phyloP scores from a whole-genome alignment of 805 yeast genomes.

The Saccharomycopsis fermentans region DNA sequence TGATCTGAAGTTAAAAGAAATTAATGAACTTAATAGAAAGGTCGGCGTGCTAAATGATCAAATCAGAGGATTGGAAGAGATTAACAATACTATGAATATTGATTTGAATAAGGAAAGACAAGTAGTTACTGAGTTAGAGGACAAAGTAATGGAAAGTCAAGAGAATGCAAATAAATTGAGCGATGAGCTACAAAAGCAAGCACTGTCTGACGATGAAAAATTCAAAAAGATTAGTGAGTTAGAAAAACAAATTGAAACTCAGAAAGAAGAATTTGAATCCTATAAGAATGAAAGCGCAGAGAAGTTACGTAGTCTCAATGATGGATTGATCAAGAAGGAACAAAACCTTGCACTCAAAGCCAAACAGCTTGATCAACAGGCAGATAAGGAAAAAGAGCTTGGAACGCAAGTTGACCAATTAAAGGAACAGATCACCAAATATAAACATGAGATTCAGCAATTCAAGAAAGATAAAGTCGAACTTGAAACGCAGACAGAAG shows the following conservation, averaged over 20 bases:
- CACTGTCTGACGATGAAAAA: background rate
- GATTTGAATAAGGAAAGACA: background rate
- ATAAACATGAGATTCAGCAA: conserved; percentile 3
- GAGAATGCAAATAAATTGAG: background rate
- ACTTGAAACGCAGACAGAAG: conserved; percentile 41
- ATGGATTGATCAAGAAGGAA: background rate
- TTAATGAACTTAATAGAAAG: conserved; percentile 6
- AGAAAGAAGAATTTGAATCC: background rate
- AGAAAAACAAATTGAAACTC: conserved; percentile 18
- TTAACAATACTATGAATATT: conserved; percentile 21
- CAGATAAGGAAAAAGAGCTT: background rate
- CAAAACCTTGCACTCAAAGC: background rate
- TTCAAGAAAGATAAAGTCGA: conserved; percentile 17
- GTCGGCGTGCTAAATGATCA: background rate
- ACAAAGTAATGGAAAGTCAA: background rate
- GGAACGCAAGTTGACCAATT: conserved; percentile 20
- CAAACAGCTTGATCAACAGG: background rate
- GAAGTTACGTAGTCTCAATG: background rate
- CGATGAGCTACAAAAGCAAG: background rate
- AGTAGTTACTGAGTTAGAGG: background rate
- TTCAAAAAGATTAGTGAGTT: background rate
- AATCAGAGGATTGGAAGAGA: conserved; percentile 9
- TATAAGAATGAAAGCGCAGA: background rate
- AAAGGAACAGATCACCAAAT: conserved; percentile 21
- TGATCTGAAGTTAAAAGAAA: conserved; percentile 10